Evolutionary conservation across 139 green algal species (phyloP).

Genomic region (Pycnococcus provasolii): DNA sequence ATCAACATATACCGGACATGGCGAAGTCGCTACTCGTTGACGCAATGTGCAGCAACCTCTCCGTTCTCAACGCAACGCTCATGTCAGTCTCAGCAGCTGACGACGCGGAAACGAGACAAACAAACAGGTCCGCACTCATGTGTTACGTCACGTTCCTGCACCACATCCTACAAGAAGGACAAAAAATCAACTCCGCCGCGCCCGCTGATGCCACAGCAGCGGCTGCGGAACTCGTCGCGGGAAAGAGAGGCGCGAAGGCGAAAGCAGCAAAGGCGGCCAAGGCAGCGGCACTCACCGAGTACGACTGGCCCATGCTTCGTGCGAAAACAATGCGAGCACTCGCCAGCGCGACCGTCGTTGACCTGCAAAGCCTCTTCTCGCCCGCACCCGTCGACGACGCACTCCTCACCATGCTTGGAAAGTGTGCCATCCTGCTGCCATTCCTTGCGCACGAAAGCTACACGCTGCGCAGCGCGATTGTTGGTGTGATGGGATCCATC

Average conservation of each 20-base stretch:
- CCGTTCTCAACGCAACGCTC: slow-evolving; percentile 1
- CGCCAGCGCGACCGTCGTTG: slow-evolving; percentile 33
- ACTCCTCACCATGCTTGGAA: slow-evolving; percentile 42
- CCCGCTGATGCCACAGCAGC: slow-evolving; percentile 21
- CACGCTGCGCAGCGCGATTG: slow-evolving; percentile 51
- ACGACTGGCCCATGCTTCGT: slow-evolving; percentile 47
- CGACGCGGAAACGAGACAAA: slow-evolving; percentile 6
- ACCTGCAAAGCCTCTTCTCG: slow-evolving; percentile 51
- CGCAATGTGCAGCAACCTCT: slow-evolving; percentile 12
- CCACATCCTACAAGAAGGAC: slow-evolving; percentile 31
- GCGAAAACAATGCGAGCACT: slow-evolving; percentile 39
- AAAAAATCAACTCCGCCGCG: slow-evolving; percentile 12
- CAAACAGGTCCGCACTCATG: slow-evolving; percentile 44
- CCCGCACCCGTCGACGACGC: slow-evolving; percentile 37
- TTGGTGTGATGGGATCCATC: slow-evolving; percentile 44
- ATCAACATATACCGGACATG: neutral
- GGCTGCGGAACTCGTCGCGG: neutral
- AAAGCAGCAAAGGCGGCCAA: slow-evolving; percentile 31
- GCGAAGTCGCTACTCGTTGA: neutral
- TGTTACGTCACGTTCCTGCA: slow-evolving; percentile 56
- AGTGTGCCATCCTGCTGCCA: slow-evolving; percentile 41
- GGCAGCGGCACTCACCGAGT: slow-evolving; percentile 22
- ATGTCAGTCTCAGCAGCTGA: slow-evolving; percentile 7
- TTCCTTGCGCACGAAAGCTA: slow-evolving; percentile 61
- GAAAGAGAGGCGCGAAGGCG: slow-evolving; percentile 2